Evolutionary conservation across 768 basidiomycete species (phyloP).

Genomic region (Exsudoporus frostii): DNA sequence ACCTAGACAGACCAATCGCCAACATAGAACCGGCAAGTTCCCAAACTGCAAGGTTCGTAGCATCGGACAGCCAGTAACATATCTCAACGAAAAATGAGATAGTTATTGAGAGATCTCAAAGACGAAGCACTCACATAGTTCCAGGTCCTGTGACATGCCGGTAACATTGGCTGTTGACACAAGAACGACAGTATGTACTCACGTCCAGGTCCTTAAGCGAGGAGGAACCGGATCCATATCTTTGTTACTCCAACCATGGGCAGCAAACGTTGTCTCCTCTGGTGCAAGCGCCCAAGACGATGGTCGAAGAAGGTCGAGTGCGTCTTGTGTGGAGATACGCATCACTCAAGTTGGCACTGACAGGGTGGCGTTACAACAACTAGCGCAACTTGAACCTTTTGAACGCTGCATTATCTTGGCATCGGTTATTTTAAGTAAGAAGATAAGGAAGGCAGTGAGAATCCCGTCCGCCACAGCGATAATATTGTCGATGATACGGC

Average conservation of each 20-base stretch:
- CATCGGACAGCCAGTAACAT: slow-evolving; percentile 32
- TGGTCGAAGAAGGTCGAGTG: slow-evolving; percentile 13
- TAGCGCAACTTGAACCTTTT: neutral
- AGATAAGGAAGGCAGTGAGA: slow-evolving; percentile 4
- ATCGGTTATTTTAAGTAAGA: neutral
- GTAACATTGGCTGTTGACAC: neutral
- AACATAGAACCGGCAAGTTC: slow-evolving; percentile 67
- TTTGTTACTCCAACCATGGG: slow-evolving; percentile 63
- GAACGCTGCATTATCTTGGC: slow-evolving; percentile 6
- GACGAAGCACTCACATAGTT: slow-evolving; percentile 58
- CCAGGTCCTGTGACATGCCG: slow-evolving; percentile 37
- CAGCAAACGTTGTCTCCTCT: slow-evolving; percentile 49
- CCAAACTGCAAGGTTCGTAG: slow-evolving; percentile 43
- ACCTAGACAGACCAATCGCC: slow-evolving; percentile 72
- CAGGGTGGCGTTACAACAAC: neutral
- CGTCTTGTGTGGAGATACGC: slow-evolving; percentile 2
- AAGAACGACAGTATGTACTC: slow-evolving; percentile 1
- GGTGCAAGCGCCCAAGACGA: slow-evolving; percentile 20
- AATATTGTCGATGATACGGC: neutral
- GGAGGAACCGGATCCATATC: slow-evolving; percentile 77
- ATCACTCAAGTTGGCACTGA: slow-evolving; percentile 4
- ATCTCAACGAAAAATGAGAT: slow-evolving; percentile 12
- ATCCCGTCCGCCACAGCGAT: neutral
- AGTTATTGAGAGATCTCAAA: slow-evolving; percentile 20
- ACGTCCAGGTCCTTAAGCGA: slow-evolving; percentile 58